Conservation (phyloP, 169 alveolate species). For the Plasmodium fragile region DNA sequence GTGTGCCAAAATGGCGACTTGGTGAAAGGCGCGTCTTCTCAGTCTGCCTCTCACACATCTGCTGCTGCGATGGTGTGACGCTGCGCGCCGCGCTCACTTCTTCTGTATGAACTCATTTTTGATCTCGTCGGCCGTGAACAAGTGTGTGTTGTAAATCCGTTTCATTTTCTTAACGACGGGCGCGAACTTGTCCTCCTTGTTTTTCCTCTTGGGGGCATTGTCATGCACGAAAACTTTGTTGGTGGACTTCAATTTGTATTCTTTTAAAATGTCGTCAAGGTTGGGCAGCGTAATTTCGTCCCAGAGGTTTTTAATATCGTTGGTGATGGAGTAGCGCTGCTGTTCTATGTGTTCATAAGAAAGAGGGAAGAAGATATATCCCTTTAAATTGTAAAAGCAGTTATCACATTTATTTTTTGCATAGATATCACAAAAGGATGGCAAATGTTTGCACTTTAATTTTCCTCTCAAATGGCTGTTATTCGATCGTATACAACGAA, state of each 20-base stretch:
- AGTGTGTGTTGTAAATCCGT: conserved; percentile 82
- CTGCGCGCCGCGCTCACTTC: background rate
- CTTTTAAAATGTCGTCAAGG: conserved; percentile 42
- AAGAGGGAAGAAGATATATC: conserved; percentile 78
- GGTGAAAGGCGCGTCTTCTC: background rate
- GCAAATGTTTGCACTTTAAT: conserved; percentile 74
- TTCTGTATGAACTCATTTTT: conserved; percentile 73
- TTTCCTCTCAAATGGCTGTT: conserved; percentile 81
- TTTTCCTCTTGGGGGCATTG: conserved; percentile 55
- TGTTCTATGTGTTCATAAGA: conserved; percentile 78
- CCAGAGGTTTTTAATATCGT: conserved; percentile 80
- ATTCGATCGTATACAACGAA: conserved; percentile 79
- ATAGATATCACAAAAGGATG: conserved; percentile 79
- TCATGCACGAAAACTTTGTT: conserved; percentile 52
- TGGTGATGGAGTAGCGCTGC: conserved; percentile 77
- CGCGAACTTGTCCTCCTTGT: conserved; percentile 51
- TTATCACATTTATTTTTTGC: conserved; percentile 78
- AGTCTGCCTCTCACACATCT: conserved; percentile 8
- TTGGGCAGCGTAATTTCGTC: conserved; percentile 76
- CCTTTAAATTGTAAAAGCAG: conserved; percentile 78
- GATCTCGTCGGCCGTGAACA: conserved; percentile 84
- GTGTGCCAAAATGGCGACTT: background rate
- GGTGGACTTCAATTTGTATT: conserved; percentile 75
- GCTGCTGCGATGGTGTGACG: background rate
- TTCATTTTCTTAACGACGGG: conserved; percentile 80